Evolutionary conservation across 345 rosid genomes (phyloP).

Genomic region (Linum trigynum): DNA sequence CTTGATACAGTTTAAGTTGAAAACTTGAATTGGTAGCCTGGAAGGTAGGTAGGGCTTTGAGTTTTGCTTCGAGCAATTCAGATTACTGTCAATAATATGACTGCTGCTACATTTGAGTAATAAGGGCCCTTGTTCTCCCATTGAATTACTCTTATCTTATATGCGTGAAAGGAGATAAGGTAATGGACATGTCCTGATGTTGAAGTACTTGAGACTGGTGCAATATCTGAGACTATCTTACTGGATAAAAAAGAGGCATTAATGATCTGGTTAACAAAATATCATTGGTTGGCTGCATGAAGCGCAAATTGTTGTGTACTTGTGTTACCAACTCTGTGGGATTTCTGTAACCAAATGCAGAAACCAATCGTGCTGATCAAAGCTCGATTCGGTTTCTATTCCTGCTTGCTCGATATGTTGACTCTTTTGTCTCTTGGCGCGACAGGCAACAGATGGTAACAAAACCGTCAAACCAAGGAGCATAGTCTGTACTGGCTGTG

Average conservation of each 20-base stretch:
- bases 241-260: not conserved
- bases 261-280: too few species aligned
- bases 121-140: too few species aligned
- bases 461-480: slow-evolving; percentile 39
- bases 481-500: slow-evolving; percentile 67
- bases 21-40: too few species aligned
- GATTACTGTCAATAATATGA: not conserved
- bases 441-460: slow-evolving; percentile 45
- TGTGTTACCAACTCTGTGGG: not conserved
- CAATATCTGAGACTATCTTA: too few species aligned
- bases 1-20: not conserved
- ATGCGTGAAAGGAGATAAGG: too few species aligned
- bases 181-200: too few species aligned
- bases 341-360: not conserved
- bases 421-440: slow-evolving; percentile 1
- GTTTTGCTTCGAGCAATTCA: too few species aligned
- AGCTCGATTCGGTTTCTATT: not conserved
- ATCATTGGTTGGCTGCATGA: not conserved
- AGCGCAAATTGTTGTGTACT: not conserved
- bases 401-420: not conserved
- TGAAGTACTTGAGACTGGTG: not conserved
- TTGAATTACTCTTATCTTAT: too few species aligned
- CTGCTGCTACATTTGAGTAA: not conserved
- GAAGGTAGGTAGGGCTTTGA: too few species aligned
- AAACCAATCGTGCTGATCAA: not conserved